phyloP scores from a whole-genome alignment of 23 red algal genomes.

The Chondrus crispus region DNA sequence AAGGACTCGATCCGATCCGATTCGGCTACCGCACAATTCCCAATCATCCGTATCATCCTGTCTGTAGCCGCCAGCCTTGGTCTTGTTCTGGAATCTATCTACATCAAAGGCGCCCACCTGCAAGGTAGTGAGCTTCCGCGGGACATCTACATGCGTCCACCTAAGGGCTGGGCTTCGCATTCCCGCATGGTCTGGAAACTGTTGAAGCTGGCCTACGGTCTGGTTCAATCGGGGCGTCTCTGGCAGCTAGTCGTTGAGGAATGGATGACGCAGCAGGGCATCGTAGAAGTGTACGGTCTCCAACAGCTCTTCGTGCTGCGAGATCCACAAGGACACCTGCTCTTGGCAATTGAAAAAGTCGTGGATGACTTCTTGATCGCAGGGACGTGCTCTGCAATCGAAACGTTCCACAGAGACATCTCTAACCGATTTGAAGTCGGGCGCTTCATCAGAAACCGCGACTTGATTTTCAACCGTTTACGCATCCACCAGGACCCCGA shows the following conservation, averaged over 20 bases:
- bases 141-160: neutral
- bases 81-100: neutral
- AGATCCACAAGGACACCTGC: neutral
- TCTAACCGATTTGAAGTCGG: neutral
- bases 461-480: neutral
- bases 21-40: conserved; percentile 19
- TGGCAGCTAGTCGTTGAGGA: conserved; percentile 9
- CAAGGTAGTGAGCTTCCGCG: neutral
- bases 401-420: neutral
- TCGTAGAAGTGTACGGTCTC: neutral
- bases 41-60: conserved; percentile 6
- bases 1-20: conserved; percentile 15
- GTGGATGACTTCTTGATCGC: conserved; percentile 9
- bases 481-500: neutral
- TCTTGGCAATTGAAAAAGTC: neutral
- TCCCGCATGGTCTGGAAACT: neutral
- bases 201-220: neutral
- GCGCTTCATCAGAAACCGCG: neutral
- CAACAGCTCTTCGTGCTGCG: neutral
- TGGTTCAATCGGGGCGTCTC: neutral
- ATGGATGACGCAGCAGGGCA: neutral
- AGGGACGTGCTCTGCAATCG: neutral
- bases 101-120: conserved; percentile 22
- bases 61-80: neutral
- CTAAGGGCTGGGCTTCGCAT: neutral